Percentiles rank a stretch among this genome's conserved stretches.
Evolutionary conservation across 768 basidiomycete genomes (phyloP).

Genomic region (Mrakia frigida): DNA sequence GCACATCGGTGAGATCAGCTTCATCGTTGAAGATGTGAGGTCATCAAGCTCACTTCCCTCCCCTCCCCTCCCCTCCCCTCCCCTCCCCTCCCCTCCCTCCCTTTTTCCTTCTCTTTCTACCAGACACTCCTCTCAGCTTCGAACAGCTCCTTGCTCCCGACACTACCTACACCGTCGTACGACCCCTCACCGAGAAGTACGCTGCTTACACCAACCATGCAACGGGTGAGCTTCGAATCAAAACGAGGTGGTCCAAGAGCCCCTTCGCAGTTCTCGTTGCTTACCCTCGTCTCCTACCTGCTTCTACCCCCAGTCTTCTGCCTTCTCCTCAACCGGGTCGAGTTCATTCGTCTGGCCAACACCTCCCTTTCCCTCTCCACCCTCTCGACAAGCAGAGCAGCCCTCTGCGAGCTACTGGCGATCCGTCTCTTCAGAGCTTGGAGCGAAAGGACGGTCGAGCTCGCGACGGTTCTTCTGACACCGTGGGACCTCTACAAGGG

Average conservation of each 20-base stretch:
- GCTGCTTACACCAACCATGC: slow-evolving; percentile 71
- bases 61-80: background rate
- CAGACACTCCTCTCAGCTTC: slow-evolving; percentile 77
- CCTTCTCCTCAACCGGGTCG: slow-evolving; percentile 67
- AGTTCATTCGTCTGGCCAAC: slow-evolving; percentile 24
- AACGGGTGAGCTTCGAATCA: slow-evolving; percentile 44
- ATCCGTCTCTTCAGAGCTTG: slow-evolving; percentile 67
- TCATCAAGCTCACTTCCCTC: background rate
- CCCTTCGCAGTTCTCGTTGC: background rate
- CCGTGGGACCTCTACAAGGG: slow-evolving; percentile 33
- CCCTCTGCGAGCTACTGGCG: slow-evolving; percentile 84
- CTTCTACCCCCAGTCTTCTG: slow-evolving; percentile 58
- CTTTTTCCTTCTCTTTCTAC: no score
- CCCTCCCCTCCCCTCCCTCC: background rate
- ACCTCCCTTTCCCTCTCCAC: slow-evolving; percentile 27
- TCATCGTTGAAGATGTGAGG: background rate
- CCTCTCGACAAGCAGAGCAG: slow-evolving; percentile 55
- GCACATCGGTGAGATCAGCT: slow-evolving; percentile 43
- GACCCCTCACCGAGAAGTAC: slow-evolving; percentile 83
- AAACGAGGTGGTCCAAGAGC: background rate
- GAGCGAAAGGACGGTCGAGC: slow-evolving; percentile 42
- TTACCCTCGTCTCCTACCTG: background rate
- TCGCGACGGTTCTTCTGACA: slow-evolving; percentile 29
- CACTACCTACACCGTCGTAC: slow-evolving; percentile 77
- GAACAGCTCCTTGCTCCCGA: slow-evolving; percentile 81